A percentile compares a stretch with the other conserved stretches of the same genome.
phyloP scores from a whole-genome alignment of 768 basidiomycete genomes.

The Xerocomellus intermedius region DNA sequence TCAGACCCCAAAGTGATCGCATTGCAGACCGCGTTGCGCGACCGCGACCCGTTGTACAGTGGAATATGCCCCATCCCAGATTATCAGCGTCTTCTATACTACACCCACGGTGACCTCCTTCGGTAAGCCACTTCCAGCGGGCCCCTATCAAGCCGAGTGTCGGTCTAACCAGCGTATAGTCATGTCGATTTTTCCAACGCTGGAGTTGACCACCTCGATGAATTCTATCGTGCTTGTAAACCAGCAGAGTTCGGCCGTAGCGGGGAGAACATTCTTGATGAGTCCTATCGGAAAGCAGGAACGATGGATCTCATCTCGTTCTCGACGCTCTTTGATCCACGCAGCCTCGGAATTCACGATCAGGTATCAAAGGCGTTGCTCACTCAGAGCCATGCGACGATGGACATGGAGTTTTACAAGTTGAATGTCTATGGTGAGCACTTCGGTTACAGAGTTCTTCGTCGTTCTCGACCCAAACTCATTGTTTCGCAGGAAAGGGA shows the following conservation, averaged over 20 bases:
- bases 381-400: neutral
- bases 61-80: neutral
- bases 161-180: neutral
- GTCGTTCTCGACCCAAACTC: neutral
- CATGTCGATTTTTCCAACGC: neutral
- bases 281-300: slow-evolving; percentile 40
- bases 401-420: slow-evolving; percentile 39
- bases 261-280: slow-evolving; percentile 4
- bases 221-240: slow-evolving; percentile 4
- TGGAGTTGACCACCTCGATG: neutral
- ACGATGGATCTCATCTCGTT: slow-evolving; percentile 43
- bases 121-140: neutral
- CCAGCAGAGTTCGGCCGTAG: slow-evolving; percentile 6
- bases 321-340: slow-evolving; percentile 9
- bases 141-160: too few species aligned
- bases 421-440: slow-evolving; percentile 47
- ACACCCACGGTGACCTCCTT: neutral
- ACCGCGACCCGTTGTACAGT: neutral
- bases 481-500: neutral
- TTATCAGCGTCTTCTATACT: neutral
- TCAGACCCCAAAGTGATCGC: neutral
- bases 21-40: neutral
- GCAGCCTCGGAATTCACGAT: slow-evolving; percentile 1
- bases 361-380: slow-evolving; percentile 1
- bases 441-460: too few species aligned